A percentile compares a stretch with the other conserved stretches of the same genome.
Evolutionary conservation across 1,284 basidiomycete species (phyloP).

Genomic region (Kwoniella shivajii): DNA sequence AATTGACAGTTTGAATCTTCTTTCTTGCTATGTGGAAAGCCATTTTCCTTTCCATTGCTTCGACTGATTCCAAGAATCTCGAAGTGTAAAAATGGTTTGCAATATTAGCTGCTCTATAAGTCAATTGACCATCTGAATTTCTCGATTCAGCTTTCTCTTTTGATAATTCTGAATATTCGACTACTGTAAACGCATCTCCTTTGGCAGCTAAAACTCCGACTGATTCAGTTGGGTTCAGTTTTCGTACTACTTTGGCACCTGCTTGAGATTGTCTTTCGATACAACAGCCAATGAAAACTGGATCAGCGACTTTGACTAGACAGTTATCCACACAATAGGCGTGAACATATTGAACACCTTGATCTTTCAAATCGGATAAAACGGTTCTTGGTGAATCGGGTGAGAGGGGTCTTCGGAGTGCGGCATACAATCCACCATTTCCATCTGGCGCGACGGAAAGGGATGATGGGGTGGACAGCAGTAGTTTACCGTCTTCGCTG

Average conservation of each 20-base stretch:
- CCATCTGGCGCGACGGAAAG: constrained; percentile 95
- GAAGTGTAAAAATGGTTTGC: constrained; percentile 98
- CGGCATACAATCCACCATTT: constrained; percentile 95
- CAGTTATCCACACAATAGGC: constrained; percentile 99
- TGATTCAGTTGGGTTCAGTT: constrained; percentile 80
- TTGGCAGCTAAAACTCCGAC: constrained; percentile 92
- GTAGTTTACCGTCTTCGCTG: constrained; percentile 88
- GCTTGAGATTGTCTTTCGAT: constrained; percentile 82
- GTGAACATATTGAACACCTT: constrained; percentile 86
- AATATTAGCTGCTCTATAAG: constrained; percentile 95
- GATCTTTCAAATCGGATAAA: constrained; percentile 75
- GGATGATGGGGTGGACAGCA: constrained; percentile 75
- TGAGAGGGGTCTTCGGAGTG: constrained; percentile 76
- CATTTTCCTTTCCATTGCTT: constrained; percentile 83
- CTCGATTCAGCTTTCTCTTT: constrained; percentile 78
- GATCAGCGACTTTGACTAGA: constrained; percentile 95
- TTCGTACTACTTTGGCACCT: constrained; percentile 95
- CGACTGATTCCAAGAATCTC: constrained; percentile 76
- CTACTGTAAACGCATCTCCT: constrained; percentile 81
- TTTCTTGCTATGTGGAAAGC: constrained; percentile 98
- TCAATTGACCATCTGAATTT: constrained; percentile 71
- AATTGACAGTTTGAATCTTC: constrained; percentile 86
- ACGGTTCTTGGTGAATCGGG: constrained; percentile 67
- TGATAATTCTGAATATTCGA: constrained; percentile 97
- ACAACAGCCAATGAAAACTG: constrained; percentile 92